phyloP scores from a whole-genome alignment of 306 rosid genomes.

The Cucumis cinereus region DNA sequence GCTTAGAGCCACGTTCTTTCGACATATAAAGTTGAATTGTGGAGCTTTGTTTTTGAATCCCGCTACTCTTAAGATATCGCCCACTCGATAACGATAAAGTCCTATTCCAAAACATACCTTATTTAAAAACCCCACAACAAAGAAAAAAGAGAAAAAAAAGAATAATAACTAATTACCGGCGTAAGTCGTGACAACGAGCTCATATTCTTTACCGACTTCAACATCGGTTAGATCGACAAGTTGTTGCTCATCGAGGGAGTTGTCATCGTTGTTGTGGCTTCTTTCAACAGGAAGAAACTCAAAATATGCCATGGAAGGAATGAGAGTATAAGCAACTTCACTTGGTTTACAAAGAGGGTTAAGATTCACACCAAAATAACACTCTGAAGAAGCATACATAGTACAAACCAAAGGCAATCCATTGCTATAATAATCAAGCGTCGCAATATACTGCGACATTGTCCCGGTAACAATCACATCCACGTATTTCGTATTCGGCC shows the following conservation, averaged over 20 bases:
- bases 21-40: conserved; percentile 9
- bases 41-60: conserved; percentile 16
- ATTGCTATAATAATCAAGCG: conserved; percentile 13
- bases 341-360: conserved; percentile 10
- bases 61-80: conserved; percentile 2
- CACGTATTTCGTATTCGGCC: conserved; percentile 12
- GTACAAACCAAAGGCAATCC: conserved; percentile 15
- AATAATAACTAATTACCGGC: conserved; percentile 3
- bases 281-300: conserved; percentile 11
- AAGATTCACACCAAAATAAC: conserved; percentile 11
- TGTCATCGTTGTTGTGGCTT: background rate
- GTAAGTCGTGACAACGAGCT: conserved; percentile 14
- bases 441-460: conserved; percentile 12
- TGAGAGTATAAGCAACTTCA: conserved; percentile 14
- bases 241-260: background rate
- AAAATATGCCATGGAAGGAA: conserved; percentile 17
- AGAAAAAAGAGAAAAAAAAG: no score
- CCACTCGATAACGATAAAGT: conserved; percentile 8
- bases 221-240: conserved; percentile 11
- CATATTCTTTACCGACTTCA: conserved; percentile 12
- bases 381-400: conserved; percentile 19
- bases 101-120: background rate
- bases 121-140: background rate
- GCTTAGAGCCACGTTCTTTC: conserved; percentile 12
- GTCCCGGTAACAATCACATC: conserved; percentile 15